Percentiles rank a stretch among this genome's conserved stretches.
Evolutionary conservation across 2,329 filamentous ascomycete species (phyloP).

Genomic region (Malbranchea zuffiana): DNA sequence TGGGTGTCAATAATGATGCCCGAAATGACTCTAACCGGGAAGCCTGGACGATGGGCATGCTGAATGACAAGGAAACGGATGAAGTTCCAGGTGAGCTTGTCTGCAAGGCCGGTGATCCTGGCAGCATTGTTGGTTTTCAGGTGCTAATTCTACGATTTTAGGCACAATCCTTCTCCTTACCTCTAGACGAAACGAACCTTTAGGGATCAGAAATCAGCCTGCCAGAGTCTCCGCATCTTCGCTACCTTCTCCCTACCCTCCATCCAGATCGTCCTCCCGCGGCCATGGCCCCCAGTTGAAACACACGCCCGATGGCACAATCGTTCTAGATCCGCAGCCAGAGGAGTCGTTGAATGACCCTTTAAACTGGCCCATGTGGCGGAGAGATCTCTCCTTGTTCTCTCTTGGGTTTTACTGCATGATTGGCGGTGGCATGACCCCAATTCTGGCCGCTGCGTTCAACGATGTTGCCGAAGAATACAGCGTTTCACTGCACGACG

Average conservation of each 20-base stretch:
- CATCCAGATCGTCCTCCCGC: conserved; percentile 31
- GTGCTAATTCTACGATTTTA: conserved; percentile 19
- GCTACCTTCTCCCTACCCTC: conserved; percentile 36
- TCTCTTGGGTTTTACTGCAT: conserved; percentile 87
- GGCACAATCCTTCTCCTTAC: conserved; percentile 53
- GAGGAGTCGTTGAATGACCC: conserved; percentile 86
- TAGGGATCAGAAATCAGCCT: conserved; percentile 53
- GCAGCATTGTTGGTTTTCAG: neutral
- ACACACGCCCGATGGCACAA: conserved; percentile 65
- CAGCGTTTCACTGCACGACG: conserved; percentile 55
- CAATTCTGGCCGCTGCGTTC: conserved; percentile 82
- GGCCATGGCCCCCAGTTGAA: conserved; percentile 45
- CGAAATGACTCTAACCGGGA: conserved; percentile 14
- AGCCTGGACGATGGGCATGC: conserved; percentile 60
- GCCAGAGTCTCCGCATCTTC: conserved; percentile 48
- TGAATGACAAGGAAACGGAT: conserved; percentile 69
- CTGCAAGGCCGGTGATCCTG: neutral
- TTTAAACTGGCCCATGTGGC: conserved; percentile 78
- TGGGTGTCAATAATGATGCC: conserved; percentile 10
- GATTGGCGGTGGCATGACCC: conserved; percentile 85
- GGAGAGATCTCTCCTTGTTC: conserved; percentile 66
- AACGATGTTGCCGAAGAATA: conserved; percentile 61
- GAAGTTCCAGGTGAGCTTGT: conserved; percentile 65
- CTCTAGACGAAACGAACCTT: conserved; percentile 50
- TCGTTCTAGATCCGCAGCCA: conserved; percentile 84